phyloP scores from a whole-genome alignment of 805 yeast species.

The Candida alai region DNA sequence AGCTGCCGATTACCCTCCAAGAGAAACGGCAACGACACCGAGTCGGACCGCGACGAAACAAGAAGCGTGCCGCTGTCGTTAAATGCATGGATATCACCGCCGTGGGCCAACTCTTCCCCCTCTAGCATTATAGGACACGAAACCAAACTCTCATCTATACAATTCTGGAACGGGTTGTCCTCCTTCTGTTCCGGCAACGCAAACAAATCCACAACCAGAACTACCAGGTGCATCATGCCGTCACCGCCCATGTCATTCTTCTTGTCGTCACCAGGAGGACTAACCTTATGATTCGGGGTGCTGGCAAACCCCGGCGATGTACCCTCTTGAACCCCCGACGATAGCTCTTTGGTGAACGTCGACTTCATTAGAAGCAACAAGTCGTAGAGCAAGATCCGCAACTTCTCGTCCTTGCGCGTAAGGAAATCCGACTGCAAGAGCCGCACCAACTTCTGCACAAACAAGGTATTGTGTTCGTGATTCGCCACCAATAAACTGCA shows the following conservation, averaged over 20 bases:
- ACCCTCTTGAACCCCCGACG: constrained; percentile 6
- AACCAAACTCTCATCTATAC: constrained; percentile 14
- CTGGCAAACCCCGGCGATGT: constrained; percentile 6
- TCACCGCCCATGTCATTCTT: not conserved
- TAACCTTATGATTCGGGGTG: no score
- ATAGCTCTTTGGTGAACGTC: constrained; percentile 22
- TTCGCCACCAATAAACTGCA: constrained; percentile 42
- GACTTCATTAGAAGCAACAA: constrained; percentile 51
- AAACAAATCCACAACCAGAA: constrained; percentile 16
- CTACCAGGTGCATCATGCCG: not conserved
- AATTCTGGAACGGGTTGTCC: constrained; percentile 17
- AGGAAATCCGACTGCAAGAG: constrained; percentile 44
- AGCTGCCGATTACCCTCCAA: not conserved
- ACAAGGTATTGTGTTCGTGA: constrained; percentile 36
- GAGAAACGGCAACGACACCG: constrained; percentile 13
- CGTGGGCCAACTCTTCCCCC: constrained; percentile 25
- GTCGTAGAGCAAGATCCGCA: constrained; percentile 57
- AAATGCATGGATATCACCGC: constrained; percentile 30
- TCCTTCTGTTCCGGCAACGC: constrained; percentile 27
- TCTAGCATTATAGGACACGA: constrained; percentile 24
- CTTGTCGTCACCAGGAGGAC: not conserved
- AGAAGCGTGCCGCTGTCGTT: constrained; percentile 26
- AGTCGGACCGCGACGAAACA: constrained; percentile 13
- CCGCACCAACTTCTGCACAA: constrained; percentile 45
- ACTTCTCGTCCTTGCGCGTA: constrained; percentile 34